Conservation (phyloP, 2,329 filamentous ascomycete genomes). For the Periconia digitata region DNA sequence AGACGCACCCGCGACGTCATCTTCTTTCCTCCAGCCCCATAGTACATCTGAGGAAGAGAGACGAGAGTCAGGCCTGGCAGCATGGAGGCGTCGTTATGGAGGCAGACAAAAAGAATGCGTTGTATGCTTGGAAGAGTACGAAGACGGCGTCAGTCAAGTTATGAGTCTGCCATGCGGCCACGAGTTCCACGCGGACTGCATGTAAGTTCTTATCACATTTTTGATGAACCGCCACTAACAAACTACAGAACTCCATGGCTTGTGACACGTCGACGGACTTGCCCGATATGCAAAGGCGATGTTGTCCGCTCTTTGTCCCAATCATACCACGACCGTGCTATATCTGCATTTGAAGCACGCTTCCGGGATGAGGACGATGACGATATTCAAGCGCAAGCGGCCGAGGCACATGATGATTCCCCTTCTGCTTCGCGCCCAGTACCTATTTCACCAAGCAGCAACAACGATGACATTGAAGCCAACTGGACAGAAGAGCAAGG, state of each 20-base stretch:
- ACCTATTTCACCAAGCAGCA: slow-evolving; percentile 22
- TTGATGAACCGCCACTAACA: slow-evolving; percentile 20
- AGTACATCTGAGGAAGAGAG: slow-evolving; percentile 54
- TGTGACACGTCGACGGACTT: slow-evolving; percentile 92
- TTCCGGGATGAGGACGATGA: slow-evolving; percentile 44
- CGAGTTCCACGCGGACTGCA: slow-evolving; percentile 97
- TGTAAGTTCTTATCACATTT: slow-evolving; percentile 64
- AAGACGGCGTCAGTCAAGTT: slow-evolving; percentile 89
- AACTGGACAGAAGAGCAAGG: slow-evolving; percentile 43
- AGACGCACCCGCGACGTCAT: slow-evolving; percentile 51
- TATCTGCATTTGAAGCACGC: slow-evolving; percentile 22
- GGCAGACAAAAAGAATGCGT: slow-evolving; percentile 83
- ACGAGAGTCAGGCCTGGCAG: slow-evolving; percentile 51
- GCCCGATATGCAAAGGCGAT: slow-evolving; percentile 97
- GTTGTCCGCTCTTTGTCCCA: slow-evolving; percentile 64
- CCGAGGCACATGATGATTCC: slow-evolving; percentile 49
- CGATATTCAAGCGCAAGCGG: slow-evolving; percentile 49
- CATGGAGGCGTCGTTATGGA: slow-evolving; percentile 61
- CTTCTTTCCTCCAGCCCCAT: slow-evolving; percentile 25
- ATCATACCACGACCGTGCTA: slow-evolving; percentile 31
- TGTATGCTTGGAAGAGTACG: slow-evolving; percentile 93
- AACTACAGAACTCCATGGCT: slow-evolving; percentile 83
- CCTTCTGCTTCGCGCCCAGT: slow-evolving; percentile 56
- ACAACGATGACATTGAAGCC: slow-evolving; percentile 34
- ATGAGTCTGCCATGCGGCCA: slow-evolving; percentile 98